A percentile compares a stretch with the other conserved stretches of the same genome.
Evolutionary conservation across 164 flowering plant species (phyloP).

Genomic region (Magnolia changhungtana): DNA sequence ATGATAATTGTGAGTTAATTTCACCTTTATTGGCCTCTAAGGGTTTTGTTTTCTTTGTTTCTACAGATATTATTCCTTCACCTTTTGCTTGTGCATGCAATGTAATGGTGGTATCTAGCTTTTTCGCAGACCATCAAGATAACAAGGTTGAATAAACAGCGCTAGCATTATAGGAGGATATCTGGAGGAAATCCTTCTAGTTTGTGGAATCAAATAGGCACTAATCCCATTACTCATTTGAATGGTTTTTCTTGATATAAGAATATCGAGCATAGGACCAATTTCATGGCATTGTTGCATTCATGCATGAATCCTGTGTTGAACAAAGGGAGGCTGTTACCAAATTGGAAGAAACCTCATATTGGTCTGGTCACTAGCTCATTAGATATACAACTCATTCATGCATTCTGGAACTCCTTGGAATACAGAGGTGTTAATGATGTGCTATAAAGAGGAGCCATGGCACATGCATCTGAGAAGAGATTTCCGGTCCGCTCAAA

Average conservation of each 20-base stretch:
- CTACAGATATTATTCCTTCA: not conserved
- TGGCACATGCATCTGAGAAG: conserved; percentile 49
- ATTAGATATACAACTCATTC: conserved; percentile 6
- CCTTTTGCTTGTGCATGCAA: not conserved
- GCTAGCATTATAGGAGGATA: not conserved
- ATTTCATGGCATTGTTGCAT: conserved; percentile 4
- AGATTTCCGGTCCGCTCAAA: conserved; percentile 60
- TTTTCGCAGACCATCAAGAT: not conserved
- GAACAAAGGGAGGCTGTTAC: conserved; percentile 32
- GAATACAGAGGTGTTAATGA: conserved; percentile 22
- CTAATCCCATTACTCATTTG: not conserved
- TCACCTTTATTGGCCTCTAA: too few species aligned
- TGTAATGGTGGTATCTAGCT: not conserved
- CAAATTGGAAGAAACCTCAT: conserved; percentile 38
- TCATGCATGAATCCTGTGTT: conserved; percentile 8
- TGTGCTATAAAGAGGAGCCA: conserved; percentile 36
- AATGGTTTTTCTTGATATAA: conserved; percentile 4
- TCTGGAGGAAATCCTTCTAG: not conserved
- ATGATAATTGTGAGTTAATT: too few species aligned
- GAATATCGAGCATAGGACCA: not conserved
- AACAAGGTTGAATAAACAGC: not conserved
- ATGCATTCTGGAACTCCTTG: conserved; percentile 10
- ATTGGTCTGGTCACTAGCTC: conserved; percentile 17
- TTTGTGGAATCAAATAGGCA: not conserved
- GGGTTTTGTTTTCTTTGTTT: not conserved